Evolutionary conservation across 2,329 filamentous ascomycete species (phyloP), one percentile per base, ranked within the genome.

Genomic region (Alternaria consortialis): DNA sequence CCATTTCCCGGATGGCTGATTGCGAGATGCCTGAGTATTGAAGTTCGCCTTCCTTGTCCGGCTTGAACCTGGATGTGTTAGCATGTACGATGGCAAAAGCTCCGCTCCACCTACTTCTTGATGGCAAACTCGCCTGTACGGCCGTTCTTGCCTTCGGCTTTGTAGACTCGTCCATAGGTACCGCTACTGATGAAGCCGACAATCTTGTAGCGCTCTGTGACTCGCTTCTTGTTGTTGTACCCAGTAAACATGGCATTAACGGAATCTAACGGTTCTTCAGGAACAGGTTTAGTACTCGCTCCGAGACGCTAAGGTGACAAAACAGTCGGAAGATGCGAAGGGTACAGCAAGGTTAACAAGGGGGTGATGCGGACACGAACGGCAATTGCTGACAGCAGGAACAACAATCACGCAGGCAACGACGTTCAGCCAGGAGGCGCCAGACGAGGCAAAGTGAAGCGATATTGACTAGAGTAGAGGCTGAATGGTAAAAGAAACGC

Each of bases 21-120:
- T 99, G 95, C 0, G 95, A 98, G 67, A 99, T 97, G 63, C 95
- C 95, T 0, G 95, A 98, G 80, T 99, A 99, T 72, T 96, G 91
- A 47, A 97, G 88, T 79, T 99, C 95, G 58, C 95, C 95, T 81
- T 99, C 95, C 82, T 98, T 99, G 80, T 99, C 95, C 7, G 94
- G 94, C 83, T 97, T 97, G 87, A 97, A 91, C 67, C 87, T 88
- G 62, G 17, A 0, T 17, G 7, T 29, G 47, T 76, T 60, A 76
- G 69, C 56, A 64, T 36, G 25, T 27, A 42, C 11, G 31, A 39
- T 53, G 65, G 39, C 53, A 15, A 29, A 23, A 23, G n/a, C 13
- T 60, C 39, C 20, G 15, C 17, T 27, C 27, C 50, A 75, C 80
- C 73, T 79, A 97, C 87, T 99, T 99, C 78, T 99, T 99, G 84